phyloP scores from a whole-genome alignment of 176 grass and related monocot genomes.

The Oryza glaberrima region DNA sequence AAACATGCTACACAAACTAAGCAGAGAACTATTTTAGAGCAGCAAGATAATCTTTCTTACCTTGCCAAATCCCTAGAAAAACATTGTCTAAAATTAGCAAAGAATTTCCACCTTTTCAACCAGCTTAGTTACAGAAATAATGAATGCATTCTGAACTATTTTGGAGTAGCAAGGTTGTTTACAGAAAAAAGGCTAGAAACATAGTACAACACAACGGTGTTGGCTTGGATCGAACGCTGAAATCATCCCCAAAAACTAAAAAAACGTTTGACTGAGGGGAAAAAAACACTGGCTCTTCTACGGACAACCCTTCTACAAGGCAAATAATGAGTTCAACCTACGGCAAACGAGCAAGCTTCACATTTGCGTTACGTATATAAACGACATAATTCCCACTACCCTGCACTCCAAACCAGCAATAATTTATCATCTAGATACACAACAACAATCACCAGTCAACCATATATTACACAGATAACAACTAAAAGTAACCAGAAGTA shows the following conservation, averaged over 20 bases:
- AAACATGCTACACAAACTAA: not conserved
- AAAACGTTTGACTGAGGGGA: not conserved
- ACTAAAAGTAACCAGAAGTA: not conserved
- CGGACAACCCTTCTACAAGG: not conserved
- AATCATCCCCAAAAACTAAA: not conserved
- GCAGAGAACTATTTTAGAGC: not conserved
- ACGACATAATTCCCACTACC: not conserved
- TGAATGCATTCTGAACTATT: not conserved
- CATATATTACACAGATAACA: not conserved
- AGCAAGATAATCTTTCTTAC: not conserved
- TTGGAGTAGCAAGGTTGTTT: not conserved
- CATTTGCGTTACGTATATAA: not conserved
- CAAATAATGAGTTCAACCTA: not conserved
- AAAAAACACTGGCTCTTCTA: not conserved
- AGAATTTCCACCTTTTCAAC: not conserved
- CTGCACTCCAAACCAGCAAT: not conserved
- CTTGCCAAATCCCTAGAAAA: not conserved
- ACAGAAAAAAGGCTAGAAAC: not conserved
- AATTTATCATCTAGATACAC: not conserved
- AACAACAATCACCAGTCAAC: slow-evolving; percentile 2
- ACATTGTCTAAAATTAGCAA: slow-evolving; percentile 2
- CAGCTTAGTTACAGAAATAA: not conserved
- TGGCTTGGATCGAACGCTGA: not conserved
- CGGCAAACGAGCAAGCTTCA: not conserved
- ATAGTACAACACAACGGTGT: not conserved